A percentile compares a stretch with the other conserved stretches of the same genome.
Conservation (phyloP, 2,329 filamentous ascomycete species). For the Epichloe elymi region DNA sequence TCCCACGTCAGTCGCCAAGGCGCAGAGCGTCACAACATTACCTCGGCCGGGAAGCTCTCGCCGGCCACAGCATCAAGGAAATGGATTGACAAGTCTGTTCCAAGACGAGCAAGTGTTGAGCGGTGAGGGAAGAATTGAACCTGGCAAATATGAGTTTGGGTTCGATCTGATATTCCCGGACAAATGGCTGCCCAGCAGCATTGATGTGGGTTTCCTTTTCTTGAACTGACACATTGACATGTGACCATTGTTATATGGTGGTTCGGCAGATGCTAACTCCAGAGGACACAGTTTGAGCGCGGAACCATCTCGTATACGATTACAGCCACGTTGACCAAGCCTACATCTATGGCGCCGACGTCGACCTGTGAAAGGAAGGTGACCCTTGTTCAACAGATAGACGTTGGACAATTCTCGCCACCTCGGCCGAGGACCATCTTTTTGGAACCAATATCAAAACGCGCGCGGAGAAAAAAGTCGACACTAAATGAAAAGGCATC, state of each 20-base stretch:
- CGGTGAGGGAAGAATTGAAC: constrained; percentile 61
- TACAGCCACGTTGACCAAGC: constrained; percentile 77
- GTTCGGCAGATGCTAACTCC: background rate
- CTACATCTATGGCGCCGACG: constrained; percentile 72
- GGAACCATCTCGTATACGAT: constrained; percentile 87
- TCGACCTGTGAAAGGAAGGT: constrained; percentile 71
- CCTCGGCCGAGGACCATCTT: constrained; percentile 76
- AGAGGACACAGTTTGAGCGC: constrained; percentile 69
- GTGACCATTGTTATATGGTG: background rate
- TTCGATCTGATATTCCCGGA: constrained; percentile 60
- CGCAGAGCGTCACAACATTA: constrained; percentile 30
- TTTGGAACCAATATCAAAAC: constrained; percentile 76
- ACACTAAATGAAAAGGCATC: constrained; percentile 30
- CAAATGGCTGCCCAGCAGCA: constrained; percentile 70
- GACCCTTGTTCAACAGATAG: constrained; percentile 66
- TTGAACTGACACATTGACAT: background rate
- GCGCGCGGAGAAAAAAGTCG: constrained; percentile 48
- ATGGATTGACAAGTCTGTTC: constrained; percentile 69
- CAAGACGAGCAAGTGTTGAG: constrained; percentile 72
- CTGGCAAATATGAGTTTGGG: constrained; percentile 67
- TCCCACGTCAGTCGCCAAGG: constrained; percentile 41
- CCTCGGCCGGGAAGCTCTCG: constrained; percentile 23
- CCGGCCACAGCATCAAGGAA: constrained; percentile 51
- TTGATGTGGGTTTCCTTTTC: constrained; percentile 55
- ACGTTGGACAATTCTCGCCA: constrained; percentile 61